Percentiles rank a stretch among this genome's conserved stretches.
phyloP scores from a whole-genome alignment of 1,139 yeast genomes.

The Tardiomyces digboiensis region DNA sequence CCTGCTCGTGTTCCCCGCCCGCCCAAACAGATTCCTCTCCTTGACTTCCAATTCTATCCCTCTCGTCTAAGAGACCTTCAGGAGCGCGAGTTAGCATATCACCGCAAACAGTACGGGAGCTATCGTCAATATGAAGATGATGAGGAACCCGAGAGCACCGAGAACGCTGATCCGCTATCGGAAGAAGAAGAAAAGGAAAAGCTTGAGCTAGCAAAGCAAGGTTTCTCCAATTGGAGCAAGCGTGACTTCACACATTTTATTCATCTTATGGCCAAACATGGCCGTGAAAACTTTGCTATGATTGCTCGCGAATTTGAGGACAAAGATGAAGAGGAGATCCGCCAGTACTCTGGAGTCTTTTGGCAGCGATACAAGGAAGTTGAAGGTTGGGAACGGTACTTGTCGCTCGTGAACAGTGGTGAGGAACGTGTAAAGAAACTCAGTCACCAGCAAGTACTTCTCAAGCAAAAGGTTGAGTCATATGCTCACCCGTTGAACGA shows the following conservation, averaged over 20 bases:
- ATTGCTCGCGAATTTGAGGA: slow-evolving; percentile 53
- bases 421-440: slow-evolving; percentile 68
- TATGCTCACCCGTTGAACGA: slow-evolving; percentile 68
- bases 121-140: slow-evolving; percentile 52
- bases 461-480: slow-evolving; percentile 53
- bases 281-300: slow-evolving; percentile 49
- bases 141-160: slow-evolving; percentile 39
- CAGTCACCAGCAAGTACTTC: slow-evolving; percentile 53
- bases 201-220: slow-evolving; percentile 47
- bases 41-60: slow-evolving; percentile 88
- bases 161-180: slow-evolving; percentile 57
- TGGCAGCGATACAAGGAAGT: slow-evolving; percentile 67
- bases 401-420: slow-evolving; percentile 81
- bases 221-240: slow-evolving; percentile 76
- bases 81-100: slow-evolving; percentile 70
- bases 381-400: slow-evolving; percentile 79
- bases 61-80: slow-evolving; percentile 52
- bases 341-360: slow-evolving; percentile 56
- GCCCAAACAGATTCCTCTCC: slow-evolving; percentile 63
- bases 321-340: slow-evolving; percentile 51
- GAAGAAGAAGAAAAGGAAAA: slow-evolving; percentile 65
- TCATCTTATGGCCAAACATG: slow-evolving; percentile 72
- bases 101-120: slow-evolving; percentile 55
- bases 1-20: slow-evolving; percentile 44
- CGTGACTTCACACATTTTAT: slow-evolving; percentile 84